Percentiles rank a stretch among this genome's conserved stretches.
Evolutionary conservation across 2,329 filamentous ascomycete genomes (phyloP).

Genomic region (Xylogone sp.): DNA sequence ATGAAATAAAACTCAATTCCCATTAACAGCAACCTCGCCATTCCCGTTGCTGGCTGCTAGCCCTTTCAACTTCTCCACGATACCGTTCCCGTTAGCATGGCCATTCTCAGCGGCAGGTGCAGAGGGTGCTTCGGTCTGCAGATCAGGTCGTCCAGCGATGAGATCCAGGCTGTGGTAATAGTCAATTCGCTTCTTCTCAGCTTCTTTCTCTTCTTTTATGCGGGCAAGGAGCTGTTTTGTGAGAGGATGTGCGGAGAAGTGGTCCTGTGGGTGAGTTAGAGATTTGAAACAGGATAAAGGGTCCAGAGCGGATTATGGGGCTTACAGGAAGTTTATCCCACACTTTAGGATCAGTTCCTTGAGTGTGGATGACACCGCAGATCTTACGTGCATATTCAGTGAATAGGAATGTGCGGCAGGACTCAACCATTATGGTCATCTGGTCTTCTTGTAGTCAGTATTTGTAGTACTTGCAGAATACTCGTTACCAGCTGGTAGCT

Average conservation of each 20-base stretch:
- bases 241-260: conserved; percentile 15
- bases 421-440: conserved; percentile 49
- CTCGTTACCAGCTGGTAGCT: conserved; percentile 26
- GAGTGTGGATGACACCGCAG: conserved; percentile 29
- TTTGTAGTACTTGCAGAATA: conserved; percentile 35
- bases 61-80: neutral
- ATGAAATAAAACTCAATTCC: neutral
- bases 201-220: conserved; percentile 14
- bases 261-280: conserved; percentile 6
- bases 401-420: conserved; percentile 49
- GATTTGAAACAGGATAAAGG: neutral
- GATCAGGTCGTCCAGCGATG: neutral
- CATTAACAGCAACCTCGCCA: neutral
- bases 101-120: neutral
- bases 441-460: conserved; percentile 38
- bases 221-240: conserved; percentile 14
- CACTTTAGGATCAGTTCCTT: conserved; percentile 39
- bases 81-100: neutral
- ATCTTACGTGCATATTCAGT: conserved; percentile 48
- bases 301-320: conserved; percentile 26
- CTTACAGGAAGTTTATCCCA: conserved; percentile 51
- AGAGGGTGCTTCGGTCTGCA: neutral
- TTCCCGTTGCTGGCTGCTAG: neutral
- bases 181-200: conserved; percentile 10
- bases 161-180: conserved; percentile 11